phyloP scores from a whole-genome alignment of 306 rosid species.

The Prunus mume region DNA sequence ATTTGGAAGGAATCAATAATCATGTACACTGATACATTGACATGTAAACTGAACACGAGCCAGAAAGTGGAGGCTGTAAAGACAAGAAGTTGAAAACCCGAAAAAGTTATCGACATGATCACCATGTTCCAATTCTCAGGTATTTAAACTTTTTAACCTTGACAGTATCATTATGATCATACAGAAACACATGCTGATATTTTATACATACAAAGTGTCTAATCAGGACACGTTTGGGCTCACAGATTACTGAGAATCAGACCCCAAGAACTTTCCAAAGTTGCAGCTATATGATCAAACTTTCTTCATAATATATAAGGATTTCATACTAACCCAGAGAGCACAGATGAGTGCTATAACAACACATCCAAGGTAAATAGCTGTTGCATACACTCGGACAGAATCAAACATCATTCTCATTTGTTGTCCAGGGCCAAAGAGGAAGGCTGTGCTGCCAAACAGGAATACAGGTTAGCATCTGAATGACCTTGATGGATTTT shows the following conservation, averaged over 20 bases:
- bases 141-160: background rate
- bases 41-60: background rate
- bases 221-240: background rate
- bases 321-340: slow-evolving; percentile 59
- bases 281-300: background rate
- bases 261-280: background rate
- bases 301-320: background rate
- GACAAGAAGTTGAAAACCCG: background rate
- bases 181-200: no score
- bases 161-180: background rate
- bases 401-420: slow-evolving; percentile 83
- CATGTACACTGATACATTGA: background rate
- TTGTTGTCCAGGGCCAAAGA: slow-evolving; percentile 75
- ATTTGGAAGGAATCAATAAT: background rate
- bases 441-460: slow-evolving; percentile 93
- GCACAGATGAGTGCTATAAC: slow-evolving; percentile 85
- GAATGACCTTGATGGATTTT: background rate
- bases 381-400: slow-evolving; percentile 72
- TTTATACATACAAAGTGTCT: background rate
- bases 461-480: slow-evolving; percentile 29
- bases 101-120: background rate
- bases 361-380: slow-evolving; percentile 81
- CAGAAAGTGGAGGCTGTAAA: background rate
- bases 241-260: background rate
- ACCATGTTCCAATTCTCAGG: background rate